Evolutionary conservation across 768 basidiomycete genomes (phyloP).

Genomic region (Mycena vitilis): DNA sequence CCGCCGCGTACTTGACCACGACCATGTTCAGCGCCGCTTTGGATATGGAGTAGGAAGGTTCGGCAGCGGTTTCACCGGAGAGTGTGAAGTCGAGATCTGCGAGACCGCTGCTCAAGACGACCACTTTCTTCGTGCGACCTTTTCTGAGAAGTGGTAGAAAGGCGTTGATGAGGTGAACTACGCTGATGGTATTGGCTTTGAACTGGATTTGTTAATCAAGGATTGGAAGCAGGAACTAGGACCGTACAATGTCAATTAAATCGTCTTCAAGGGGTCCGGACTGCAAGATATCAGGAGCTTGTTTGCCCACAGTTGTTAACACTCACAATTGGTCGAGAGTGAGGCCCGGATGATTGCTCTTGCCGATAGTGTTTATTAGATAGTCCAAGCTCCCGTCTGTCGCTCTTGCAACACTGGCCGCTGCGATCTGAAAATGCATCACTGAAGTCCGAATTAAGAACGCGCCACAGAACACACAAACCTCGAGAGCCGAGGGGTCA

Average conservation of each 20-base stretch:
- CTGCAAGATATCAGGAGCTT: not conserved
- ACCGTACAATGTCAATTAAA: constrained; percentile 4
- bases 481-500: not conserved
- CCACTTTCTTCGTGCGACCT: constrained; percentile 45
- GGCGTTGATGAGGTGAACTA: constrained; percentile 17
- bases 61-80: constrained; percentile 16
- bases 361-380: constrained; percentile 14
- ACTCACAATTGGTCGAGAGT: constrained; percentile 4
- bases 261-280: constrained; percentile 7
- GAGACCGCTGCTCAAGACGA: constrained; percentile 47
- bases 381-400: constrained; percentile 15
- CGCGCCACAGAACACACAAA: not conserved
- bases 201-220: not conserved
- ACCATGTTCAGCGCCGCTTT: constrained; percentile 53
- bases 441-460: not conserved
- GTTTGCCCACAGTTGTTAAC: not conserved
- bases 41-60: constrained; percentile 46
- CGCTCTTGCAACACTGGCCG: not conserved
- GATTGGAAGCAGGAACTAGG: not conserved
- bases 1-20: constrained; percentile 49
- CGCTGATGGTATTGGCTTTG: constrained; percentile 6
- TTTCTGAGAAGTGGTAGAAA: constrained; percentile 17
- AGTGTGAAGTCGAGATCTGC: constrained; percentile 44
- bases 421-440: not conserved
- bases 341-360: not conserved